Conservation (phyloP, 192 early-diverging fungal genomes). For the Gamsiella multidivaricata region DNA sequence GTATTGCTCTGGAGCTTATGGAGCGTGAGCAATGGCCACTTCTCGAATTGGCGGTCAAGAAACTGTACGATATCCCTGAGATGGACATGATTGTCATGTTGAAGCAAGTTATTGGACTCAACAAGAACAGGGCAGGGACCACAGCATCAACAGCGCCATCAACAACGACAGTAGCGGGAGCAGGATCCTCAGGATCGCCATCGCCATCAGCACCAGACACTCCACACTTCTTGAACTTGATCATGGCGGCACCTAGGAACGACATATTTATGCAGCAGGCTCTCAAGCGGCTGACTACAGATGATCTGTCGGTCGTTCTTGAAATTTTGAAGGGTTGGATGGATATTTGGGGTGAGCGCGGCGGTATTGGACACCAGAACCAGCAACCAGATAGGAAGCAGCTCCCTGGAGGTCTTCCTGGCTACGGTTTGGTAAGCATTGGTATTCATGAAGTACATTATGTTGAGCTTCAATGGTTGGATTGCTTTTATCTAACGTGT, state of each 20-base stretch:
- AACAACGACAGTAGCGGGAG: not conserved
- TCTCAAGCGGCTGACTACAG: slow-evolving; percentile 52
- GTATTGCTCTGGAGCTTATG: slow-evolving; percentile 53
- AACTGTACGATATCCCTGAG: slow-evolving; percentile 61
- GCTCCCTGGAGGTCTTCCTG: slow-evolving; percentile 45
- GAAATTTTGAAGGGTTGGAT: slow-evolving; percentile 52
- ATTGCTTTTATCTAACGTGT: not conserved
- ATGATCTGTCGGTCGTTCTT: slow-evolving; percentile 56
- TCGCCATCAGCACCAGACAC: slow-evolving; percentile 16
- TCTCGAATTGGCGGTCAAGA: slow-evolving; percentile 55
- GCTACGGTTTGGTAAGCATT: slow-evolving; percentile 27
- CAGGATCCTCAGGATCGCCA: not conserved
- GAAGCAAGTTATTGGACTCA: slow-evolving; percentile 53
- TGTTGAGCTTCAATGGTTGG: not conserved
- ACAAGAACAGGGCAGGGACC: slow-evolving; percentile 22
- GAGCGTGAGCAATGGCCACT: slow-evolving; percentile 59
- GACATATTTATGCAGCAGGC: slow-evolving; percentile 65
- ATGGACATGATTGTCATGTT: slow-evolving; percentile 55
- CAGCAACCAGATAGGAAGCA: slow-evolving; percentile 31
- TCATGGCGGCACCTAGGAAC: slow-evolving; percentile 57
- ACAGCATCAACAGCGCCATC: slow-evolving; percentile 9
- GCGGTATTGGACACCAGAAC: slow-evolving; percentile 40
- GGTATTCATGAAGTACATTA: not conserved
- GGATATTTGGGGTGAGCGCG: slow-evolving; percentile 43
- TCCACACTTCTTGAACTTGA: slow-evolving; percentile 42